Percentiles rank a stretch among this genome's conserved stretches.
Conservation (phyloP, 1,284 basidiomycete species). For the Cutaneotrichosporon sp. region DNA sequence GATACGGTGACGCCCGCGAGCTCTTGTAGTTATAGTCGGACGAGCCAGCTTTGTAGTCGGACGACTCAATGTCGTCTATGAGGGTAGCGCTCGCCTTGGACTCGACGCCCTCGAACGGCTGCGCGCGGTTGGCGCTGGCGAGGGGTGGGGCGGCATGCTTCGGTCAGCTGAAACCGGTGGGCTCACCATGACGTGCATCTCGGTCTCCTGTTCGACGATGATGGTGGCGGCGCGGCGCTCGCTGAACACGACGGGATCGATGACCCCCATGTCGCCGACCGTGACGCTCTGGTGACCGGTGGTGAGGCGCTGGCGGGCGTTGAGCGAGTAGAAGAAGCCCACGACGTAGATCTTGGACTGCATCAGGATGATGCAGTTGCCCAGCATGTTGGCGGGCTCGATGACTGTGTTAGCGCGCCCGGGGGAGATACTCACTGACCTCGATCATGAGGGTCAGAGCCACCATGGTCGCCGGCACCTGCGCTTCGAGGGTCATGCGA, state of each 20-base stretch:
- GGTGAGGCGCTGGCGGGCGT: slow-evolving; percentile 22
- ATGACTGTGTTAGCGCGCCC: background rate
- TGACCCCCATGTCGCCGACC: background rate
- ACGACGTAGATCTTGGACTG: slow-evolving; percentile 36
- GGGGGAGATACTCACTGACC: slow-evolving; percentile 24
- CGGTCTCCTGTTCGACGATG: background rate
- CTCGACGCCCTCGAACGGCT: background rate
- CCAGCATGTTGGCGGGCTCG: slow-evolving; percentile 31
- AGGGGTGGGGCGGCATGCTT: background rate
- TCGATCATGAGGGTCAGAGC: slow-evolving; percentile 33
- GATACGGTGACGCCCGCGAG: background rate
- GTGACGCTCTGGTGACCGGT: background rate
- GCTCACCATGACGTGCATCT: slow-evolving; percentile 1
- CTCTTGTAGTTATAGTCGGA: background rate
- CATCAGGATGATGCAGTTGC: slow-evolving; percentile 29
- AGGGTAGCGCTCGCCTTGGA: background rate
- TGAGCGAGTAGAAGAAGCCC: slow-evolving; percentile 38
- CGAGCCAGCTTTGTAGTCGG: background rate
- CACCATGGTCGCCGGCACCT: slow-evolving; percentile 35
- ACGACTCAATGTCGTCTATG: background rate
- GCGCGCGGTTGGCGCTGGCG: background rate
- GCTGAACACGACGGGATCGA: background rate
- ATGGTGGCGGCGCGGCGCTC: background rate
- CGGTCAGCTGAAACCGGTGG: background rate
- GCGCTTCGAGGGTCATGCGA: slow-evolving; percentile 40